A percentile compares a stretch with the other conserved stretches of the same genome.
These are phyloP conservation scores for Neofusicoccum sp. DNA, from an alignment of 2,329 filamentous ascomycete species.

Conservation along the genomic window DNA sequence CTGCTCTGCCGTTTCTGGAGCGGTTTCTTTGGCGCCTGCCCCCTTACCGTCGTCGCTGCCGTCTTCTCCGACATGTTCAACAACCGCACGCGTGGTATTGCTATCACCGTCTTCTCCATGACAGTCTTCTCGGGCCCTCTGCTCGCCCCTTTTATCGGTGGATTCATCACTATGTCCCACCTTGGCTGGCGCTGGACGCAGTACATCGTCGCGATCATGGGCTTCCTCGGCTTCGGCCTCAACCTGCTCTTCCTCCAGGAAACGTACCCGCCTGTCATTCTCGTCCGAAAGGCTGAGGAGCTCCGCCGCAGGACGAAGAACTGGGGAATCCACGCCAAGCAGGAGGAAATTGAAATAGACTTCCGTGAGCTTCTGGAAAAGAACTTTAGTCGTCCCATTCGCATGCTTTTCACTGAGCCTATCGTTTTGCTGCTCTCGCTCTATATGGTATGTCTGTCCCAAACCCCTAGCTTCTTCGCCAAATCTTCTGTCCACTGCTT, in stretches of 20 bases:
- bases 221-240: slow-evolving; percentile 49
- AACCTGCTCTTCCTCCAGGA: slow-evolving; percentile 56
- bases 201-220: slow-evolving; percentile 49
- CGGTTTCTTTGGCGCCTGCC: slow-evolving; percentile 55
- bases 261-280: slow-evolving; percentile 58
- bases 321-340: slow-evolving; percentile 62
- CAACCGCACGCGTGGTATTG: slow-evolving; percentile 42
- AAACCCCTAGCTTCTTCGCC: background rate
- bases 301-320: slow-evolving; percentile 56
- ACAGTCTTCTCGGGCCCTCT: slow-evolving; percentile 55
- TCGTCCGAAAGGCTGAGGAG: slow-evolving; percentile 56
- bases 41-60: slow-evolving; percentile 53
- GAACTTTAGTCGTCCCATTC: slow-evolving; percentile 52
- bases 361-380: slow-evolving; percentile 50
- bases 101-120: slow-evolving; percentile 51
- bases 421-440: slow-evolving; percentile 49
- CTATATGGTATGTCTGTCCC: slow-evolving; percentile 43
- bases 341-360: slow-evolving; percentile 54
- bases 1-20: slow-evolving; percentile 54
- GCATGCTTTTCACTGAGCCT: slow-evolving; percentile 50
- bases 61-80: slow-evolving; percentile 59
- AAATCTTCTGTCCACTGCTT: background rate
- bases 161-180: slow-evolving; percentile 51
- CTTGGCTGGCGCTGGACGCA: slow-evolving; percentile 58
- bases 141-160: slow-evolving; percentile 55